phyloP scores from a whole-genome alignment of 306 rosid genomes.

The Carpinus fangiana region DNA sequence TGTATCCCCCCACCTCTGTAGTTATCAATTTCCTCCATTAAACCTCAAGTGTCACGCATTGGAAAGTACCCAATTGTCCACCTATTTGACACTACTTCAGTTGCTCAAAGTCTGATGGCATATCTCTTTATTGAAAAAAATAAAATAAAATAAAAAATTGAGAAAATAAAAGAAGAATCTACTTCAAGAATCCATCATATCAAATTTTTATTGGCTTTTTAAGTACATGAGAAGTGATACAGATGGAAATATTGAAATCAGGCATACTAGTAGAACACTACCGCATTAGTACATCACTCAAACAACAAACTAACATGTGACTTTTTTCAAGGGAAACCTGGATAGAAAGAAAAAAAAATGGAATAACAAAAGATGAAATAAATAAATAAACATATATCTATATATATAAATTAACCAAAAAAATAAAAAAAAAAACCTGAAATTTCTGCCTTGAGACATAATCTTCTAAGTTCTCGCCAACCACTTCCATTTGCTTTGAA shows the following conservation, averaged over 20 bases:
- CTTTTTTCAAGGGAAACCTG: neutral
- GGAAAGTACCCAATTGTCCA: neutral
- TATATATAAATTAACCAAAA: no score
- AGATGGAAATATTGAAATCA: no score
- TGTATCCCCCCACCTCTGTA: neutral
- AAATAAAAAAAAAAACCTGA: conserved; percentile 15
- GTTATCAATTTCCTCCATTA: neutral
- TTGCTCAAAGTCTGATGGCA: neutral
- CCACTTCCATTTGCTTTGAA: neutral
- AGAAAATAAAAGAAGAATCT: neutral
- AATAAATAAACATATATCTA: no score
- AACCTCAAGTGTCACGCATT: neutral
- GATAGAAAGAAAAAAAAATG: neutral
- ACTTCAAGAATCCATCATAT: neutral
- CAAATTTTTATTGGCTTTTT: no score
- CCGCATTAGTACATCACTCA: neutral
- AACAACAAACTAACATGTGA: neutral
- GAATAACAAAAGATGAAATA: neutral
- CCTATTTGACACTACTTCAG: neutral
- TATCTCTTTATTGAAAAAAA: no score
- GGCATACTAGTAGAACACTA: no score
- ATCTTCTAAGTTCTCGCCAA: conserved; percentile 1
- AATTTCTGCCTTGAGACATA: conserved; percentile 21
- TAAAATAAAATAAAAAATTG: no score
- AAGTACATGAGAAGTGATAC: no score